Percentiles rank a stretch among this genome's conserved stretches.
Evolutionary conservation across 2,329 filamentous ascomycete species (phyloP).

Genomic region (Pseudopyricularia javanii): DNA sequence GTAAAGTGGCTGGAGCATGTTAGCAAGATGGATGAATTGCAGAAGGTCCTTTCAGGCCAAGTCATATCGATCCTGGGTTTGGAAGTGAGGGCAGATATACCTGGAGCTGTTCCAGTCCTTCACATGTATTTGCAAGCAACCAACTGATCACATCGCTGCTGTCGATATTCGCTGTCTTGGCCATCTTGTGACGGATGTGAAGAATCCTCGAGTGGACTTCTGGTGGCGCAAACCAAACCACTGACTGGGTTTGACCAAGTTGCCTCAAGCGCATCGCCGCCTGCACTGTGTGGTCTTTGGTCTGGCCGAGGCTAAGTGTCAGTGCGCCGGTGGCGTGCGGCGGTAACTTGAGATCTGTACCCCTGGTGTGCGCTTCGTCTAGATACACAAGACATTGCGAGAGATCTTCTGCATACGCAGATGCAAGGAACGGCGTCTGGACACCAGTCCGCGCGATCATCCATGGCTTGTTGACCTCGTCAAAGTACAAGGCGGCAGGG

Average conservation of each 20-base stretch:
- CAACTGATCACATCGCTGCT: constrained; percentile 35
- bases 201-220: constrained; percentile 52
- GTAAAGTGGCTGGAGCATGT: constrained; percentile 31
- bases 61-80: no score
- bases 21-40: neutral
- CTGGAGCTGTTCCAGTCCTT: constrained; percentile 41
- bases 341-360: constrained; percentile 46
- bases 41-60: no score
- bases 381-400: constrained; percentile 42
- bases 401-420: constrained; percentile 41
- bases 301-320: constrained; percentile 42
- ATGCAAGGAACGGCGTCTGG: constrained; percentile 32
- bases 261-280: constrained; percentile 56
- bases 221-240: constrained; percentile 42
- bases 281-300: constrained; percentile 50
- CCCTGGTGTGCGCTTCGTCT: constrained; percentile 48
- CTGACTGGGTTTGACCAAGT: constrained; percentile 39
- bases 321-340: constrained; percentile 32
- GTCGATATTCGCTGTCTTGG: constrained; percentile 15
- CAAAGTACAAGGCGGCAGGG: constrained; percentile 42
- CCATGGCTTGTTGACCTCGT: constrained; percentile 27
- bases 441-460: constrained; percentile 25
- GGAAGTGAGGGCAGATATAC: neutral
- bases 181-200: constrained; percentile 24
- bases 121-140: constrained; percentile 53